Conservation (phyloP, 306 rosid genomes). For the Citrullus colocynthis region DNA sequence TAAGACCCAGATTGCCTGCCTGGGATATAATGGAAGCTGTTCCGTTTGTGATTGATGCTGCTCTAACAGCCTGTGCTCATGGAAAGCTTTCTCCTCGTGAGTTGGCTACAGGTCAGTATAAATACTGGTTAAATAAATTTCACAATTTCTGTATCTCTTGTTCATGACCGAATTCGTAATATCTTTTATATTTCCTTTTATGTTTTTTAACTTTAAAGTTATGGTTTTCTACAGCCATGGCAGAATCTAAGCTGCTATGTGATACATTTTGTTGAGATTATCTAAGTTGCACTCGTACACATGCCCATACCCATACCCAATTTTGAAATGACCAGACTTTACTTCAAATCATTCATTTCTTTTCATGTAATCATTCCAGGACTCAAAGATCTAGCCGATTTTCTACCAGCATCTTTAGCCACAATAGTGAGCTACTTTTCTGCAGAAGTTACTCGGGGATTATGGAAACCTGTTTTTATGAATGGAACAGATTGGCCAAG, state of each 20-base stretch:
- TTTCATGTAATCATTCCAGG: constrained; percentile 31
- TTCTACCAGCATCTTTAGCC: constrained; percentile 94
- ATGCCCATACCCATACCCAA: not conserved
- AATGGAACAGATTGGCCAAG: constrained; percentile 99
- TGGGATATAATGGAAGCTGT: constrained; percentile 96
- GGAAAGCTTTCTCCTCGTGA: constrained; percentile 94
- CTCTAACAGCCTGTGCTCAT: constrained; percentile 94
- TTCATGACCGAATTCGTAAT: not conserved
- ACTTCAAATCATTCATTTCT: not conserved
- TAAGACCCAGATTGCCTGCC: constrained; percentile 84
- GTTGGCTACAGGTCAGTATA: constrained; percentile 72
- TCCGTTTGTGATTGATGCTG: constrained; percentile 97
- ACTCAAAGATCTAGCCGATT: constrained; percentile 94
- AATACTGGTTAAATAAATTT: not conserved
- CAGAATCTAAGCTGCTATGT: not conserved
- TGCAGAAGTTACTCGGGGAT: constrained; percentile 88
- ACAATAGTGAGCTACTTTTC: constrained; percentile 93
- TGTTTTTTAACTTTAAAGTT: not conserved
- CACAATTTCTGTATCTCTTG: not conserved
- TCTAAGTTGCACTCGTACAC: not conserved
- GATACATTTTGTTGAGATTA: not conserved
- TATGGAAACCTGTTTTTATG: constrained; percentile 93
- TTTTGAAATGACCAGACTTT: not conserved
- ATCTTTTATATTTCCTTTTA: not conserved
- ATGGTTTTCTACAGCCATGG: not conserved